These are phyloP conservation scores for Berkeleyomyces rouxiae DNA, from an alignment of 2,329 filamentous ascomycete genomes.

Conservation along the genomic window DNA sequence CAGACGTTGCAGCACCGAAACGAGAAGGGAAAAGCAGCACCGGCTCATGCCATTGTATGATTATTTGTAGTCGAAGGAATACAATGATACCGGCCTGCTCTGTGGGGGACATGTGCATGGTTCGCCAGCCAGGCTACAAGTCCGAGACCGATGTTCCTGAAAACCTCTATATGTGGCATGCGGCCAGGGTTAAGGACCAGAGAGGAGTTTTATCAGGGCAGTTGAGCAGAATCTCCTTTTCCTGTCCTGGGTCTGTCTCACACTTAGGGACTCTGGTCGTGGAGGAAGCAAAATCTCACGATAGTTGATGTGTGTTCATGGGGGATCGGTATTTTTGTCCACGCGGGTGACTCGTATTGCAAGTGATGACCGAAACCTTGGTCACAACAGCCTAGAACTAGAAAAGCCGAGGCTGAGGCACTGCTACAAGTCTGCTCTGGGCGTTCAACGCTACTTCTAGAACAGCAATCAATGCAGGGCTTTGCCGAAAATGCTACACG, in stretches of 20 bases:
- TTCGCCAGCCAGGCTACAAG: neutral
- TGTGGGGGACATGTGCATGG: neutral
- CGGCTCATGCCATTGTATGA: neutral
- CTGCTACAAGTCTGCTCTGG: neutral
- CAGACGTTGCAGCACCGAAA: neutral
- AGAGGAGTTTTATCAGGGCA: neutral
- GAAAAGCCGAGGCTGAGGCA: neutral
- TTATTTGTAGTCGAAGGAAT: constrained; percentile 1
- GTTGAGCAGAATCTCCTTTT: neutral
- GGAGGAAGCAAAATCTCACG: neutral
- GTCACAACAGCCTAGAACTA: neutral
- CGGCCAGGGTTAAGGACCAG: neutral
- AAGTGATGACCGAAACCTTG: neutral
- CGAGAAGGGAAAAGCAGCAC: neutral
- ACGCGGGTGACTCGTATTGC: neutral
- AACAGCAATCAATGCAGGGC: neutral
- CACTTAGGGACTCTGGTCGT: neutral
- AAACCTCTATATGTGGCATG: neutral
- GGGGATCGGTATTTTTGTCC: neutral
- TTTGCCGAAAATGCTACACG: neutral
- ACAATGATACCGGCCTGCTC: neutral
- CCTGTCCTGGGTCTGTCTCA: neutral
- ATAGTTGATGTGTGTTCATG: neutral
- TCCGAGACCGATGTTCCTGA: neutral
- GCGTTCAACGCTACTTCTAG: neutral